These are phyloP conservation scores for Desmodesmus armatus DNA, from an alignment of 139 green algal species.

Conservation along the genomic window DNA sequence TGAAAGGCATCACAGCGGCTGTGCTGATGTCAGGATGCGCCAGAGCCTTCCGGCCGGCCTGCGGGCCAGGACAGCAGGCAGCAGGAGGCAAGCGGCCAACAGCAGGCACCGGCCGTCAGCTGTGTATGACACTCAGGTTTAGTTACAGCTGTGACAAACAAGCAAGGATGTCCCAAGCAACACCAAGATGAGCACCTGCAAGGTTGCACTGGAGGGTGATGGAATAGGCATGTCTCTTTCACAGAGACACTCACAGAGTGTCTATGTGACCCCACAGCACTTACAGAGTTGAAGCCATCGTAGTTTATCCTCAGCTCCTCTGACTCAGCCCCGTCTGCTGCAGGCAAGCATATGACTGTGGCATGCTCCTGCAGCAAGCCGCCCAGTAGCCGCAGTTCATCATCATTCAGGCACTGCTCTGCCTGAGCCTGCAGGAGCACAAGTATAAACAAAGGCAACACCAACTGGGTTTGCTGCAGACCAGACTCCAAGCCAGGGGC, in stretches of 20 bases:
- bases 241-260: no score
- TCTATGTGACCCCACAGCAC: no score
- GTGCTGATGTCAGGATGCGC: conserved; percentile 62
- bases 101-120: background rate
- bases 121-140: background rate
- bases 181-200: background rate
- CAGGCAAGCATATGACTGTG: background rate
- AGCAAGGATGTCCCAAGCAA: background rate
- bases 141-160: background rate
- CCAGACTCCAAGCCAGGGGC: background rate
- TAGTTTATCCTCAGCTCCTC: conserved; percentile 72
- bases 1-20: conserved; percentile 58
- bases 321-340: conserved; percentile 5
- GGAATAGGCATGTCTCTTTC: background rate
- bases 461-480: background rate
- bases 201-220: background rate
- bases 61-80: conserved; percentile 3
- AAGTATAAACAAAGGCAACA: background rate
- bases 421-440: background rate
- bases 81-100: background rate
- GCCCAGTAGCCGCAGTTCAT: background rate
- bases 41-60: conserved; percentile 62
- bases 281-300: conserved; percentile 60
- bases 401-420: background rate
- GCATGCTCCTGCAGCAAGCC: background rate